Base-by-base conservation (phyloP, 2,329 filamentous ascomycete species). In the Sporothrix variecibatus region DNA sequence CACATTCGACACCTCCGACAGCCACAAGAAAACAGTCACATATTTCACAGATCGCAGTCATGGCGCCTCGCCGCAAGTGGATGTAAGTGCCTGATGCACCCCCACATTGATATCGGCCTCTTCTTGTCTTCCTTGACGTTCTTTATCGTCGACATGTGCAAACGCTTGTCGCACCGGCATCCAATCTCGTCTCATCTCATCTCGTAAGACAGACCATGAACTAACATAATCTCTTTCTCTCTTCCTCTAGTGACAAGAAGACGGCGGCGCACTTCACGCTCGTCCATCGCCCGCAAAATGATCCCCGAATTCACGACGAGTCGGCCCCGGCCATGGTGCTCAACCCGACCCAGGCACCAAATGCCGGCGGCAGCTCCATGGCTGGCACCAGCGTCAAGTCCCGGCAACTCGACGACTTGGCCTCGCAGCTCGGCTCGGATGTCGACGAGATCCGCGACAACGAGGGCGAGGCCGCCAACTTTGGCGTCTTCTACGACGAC, bases 401-500 rank as follows among this genome's bases (percentile, higher is more conserved):
- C 75, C 92, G 92, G 82, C 90, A 90, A 74, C 87, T 97, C 20
- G 87, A 89, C 74, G 95, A 98, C 77, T 86, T 99, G 31, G 89
- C 86, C 11, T 90, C 88, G 3, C 93, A 97, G 81, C 91, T 98
- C 69, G 93, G 93, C 1, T 85, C 88, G 46, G 90, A 92, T 43
- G 86, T 87, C 28, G 85, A 86, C 58, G 84, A 84, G 75, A 90
- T 97, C 77, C 91, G 95, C 78, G 88, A 90, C 73, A 98, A 99
- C 82, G 96, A 99, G 83, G 97, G 97, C 79, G 95, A 99, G 84
- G 96, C 97, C 9, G 96, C 97, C 78, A 93, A 93, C 81, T 90
- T 98, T 83, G 96, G 96, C 77, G 90, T 99, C 77, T 99, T 93
- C 86, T 99, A 88, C 82, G 97, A 99, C 83, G 96, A 99, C 83